Conservation (phyloP, 352 stramenopile species). For the Phytophthora idaei region DNA sequence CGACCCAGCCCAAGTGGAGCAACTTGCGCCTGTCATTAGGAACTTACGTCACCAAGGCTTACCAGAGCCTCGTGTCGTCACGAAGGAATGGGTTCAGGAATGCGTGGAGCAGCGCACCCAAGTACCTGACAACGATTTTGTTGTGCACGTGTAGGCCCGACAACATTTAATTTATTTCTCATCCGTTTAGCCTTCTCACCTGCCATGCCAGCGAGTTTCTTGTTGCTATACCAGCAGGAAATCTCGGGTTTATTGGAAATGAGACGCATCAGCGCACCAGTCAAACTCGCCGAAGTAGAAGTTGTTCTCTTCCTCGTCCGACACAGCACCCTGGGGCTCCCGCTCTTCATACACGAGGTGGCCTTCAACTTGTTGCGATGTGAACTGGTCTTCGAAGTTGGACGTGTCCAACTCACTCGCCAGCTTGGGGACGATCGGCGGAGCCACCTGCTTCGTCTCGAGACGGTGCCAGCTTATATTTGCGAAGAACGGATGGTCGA, state of each 20-base stretch:
- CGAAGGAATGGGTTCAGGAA: conserved; percentile 63
- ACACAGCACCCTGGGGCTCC: conserved; percentile 28
- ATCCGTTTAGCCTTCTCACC: conserved; percentile 7
- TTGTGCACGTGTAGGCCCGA: conserved; percentile 53
- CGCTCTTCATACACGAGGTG: conserved; percentile 65
- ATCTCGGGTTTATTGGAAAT: conserved; percentile 37
- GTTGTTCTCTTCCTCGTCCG: conserved; percentile 37
- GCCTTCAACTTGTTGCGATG: conserved; percentile 64
- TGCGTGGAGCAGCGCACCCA: conserved; percentile 55
- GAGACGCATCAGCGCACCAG: conserved; percentile 63
- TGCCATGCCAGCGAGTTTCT: conserved; percentile 6
- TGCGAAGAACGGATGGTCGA: conserved; percentile 76
- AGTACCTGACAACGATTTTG: conserved; percentile 59
- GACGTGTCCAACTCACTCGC: conserved; percentile 58
- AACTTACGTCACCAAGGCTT: conserved; percentile 46
- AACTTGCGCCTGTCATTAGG: conserved; percentile 53
- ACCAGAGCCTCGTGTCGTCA: conserved; percentile 61
- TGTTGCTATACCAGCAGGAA: background rate
- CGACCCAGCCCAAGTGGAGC: conserved; percentile 38
- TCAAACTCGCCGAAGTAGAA: conserved; percentile 79
- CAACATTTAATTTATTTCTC: conserved; percentile 50
- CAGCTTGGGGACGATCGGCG: conserved; percentile 63
- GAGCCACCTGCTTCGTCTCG: conserved; percentile 71
- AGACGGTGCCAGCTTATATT: conserved; percentile 82
- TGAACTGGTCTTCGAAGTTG: conserved; percentile 83